Percentiles rank a stretch among this genome's conserved stretches.
Evolutionary conservation across 2,329 filamentous ascomycete genomes (phyloP).

Genomic region (Capronia epimyces): DNA sequence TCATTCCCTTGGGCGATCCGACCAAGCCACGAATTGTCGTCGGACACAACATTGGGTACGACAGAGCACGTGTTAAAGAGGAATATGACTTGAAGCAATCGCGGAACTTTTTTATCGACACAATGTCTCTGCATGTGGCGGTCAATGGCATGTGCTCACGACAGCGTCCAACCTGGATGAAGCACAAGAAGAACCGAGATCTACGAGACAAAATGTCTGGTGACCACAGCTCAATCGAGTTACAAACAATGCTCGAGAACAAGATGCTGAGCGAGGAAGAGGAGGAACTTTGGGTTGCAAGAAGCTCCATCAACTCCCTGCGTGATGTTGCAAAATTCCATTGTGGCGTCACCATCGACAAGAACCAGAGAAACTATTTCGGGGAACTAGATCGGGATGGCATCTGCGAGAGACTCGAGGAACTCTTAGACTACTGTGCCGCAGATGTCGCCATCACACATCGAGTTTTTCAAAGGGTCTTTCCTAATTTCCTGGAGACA

Average conservation of each 20-base stretch:
- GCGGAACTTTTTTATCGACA: slow-evolving; percentile 83
- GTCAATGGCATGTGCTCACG: slow-evolving; percentile 98
- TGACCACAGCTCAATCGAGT: slow-evolving; percentile 63
- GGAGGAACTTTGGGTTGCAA: slow-evolving; percentile 90
- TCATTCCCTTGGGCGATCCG: slow-evolving; percentile 81
- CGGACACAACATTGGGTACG: slow-evolving; percentile 94
- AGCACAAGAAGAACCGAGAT: slow-evolving; percentile 85
- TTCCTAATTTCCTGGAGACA: slow-evolving; percentile 79
- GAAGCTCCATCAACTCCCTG: slow-evolving; percentile 91
- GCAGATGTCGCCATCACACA: slow-evolving; percentile 92
- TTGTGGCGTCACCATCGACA: slow-evolving; percentile 85
- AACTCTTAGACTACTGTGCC: slow-evolving; percentile 88
- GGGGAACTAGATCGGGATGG: slow-evolving; percentile 70
- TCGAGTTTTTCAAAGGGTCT: slow-evolving; percentile 86
- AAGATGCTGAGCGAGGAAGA: slow-evolving; percentile 70
- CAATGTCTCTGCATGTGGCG: slow-evolving; percentile 95
- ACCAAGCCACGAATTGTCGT: slow-evolving; percentile 69
- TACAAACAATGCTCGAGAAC: slow-evolving; percentile 65
- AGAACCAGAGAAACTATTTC: slow-evolving; percentile 79
- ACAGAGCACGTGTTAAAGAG: slow-evolving; percentile 78
- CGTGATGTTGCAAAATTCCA: slow-evolving; percentile 96
- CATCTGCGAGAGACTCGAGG: slow-evolving; percentile 66
- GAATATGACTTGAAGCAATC: slow-evolving; percentile 83
- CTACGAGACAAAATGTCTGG: slow-evolving; percentile 71
- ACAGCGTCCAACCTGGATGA: slow-evolving; percentile 95